Conservation (phyloP, 2,329 filamentous ascomycete genomes). For the Pseudogymnoascus sp. region DNA sequence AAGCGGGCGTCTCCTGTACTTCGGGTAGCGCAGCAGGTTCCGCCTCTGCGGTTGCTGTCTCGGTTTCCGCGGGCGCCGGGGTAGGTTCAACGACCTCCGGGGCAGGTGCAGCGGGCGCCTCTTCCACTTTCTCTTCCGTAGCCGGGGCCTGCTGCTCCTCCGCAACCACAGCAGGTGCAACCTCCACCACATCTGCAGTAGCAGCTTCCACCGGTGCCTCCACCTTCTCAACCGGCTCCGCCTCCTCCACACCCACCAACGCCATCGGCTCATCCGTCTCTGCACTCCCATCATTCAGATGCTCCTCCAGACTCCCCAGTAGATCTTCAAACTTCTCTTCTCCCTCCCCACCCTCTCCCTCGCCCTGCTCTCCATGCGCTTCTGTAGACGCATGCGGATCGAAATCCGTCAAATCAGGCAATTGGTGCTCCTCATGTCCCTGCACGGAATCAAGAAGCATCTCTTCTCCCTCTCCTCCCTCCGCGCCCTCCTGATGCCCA, state of each 20-base stretch:
- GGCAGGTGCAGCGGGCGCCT: neutral
- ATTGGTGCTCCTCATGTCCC: neutral
- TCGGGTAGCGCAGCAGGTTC: neutral
- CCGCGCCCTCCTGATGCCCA: neutral
- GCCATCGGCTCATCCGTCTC: neutral
- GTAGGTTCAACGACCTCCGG: neutral
- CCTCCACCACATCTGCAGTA: neutral
- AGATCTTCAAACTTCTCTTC: conserved; percentile 31
- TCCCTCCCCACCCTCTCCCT: conserved; percentile 9
- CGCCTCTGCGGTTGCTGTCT: neutral
- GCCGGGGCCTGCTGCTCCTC: no score
- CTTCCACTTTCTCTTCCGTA: neutral
- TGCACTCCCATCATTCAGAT: conserved; percentile 23
- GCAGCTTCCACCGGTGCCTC: neutral
- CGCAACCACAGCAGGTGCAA: neutral
- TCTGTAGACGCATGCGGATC: neutral
- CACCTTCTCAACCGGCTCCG: neutral
- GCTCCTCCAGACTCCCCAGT: conserved; percentile 39
- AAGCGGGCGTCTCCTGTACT: neutral
- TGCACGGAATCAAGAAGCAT: neutral
- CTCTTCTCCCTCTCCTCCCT: neutral
- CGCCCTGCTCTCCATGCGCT: neutral
- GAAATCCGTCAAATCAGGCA: neutral
- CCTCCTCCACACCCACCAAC: neutral
- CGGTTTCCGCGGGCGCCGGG: neutral